Conservation (phyloP, 2,329 filamentous ascomycete genomes). For the Keithomyces neogunnii region DNA sequence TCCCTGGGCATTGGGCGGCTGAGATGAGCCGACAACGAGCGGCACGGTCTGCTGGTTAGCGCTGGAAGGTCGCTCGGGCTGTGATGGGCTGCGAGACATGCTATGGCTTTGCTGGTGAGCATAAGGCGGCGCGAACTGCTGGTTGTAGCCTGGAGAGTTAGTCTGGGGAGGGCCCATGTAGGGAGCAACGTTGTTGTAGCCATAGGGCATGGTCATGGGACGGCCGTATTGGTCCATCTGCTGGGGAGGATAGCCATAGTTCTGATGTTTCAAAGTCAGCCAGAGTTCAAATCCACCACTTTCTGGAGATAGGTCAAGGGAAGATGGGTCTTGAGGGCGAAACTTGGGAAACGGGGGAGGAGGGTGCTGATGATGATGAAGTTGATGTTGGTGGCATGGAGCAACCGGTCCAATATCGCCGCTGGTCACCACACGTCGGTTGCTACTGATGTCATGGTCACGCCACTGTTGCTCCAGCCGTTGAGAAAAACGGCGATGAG, state of each 20-base stretch:
- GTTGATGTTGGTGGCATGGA: slow-evolving; percentile 4
- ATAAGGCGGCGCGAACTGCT: slow-evolving; percentile 32
- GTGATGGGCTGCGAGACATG: slow-evolving; percentile 81
- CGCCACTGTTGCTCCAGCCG: slow-evolving; percentile 30
- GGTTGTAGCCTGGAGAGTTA: slow-evolving; percentile 43
- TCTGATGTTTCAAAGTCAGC: slow-evolving; percentile 65
- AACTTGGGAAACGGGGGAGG: slow-evolving; percentile 2
- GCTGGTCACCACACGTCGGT: slow-evolving; percentile 13
- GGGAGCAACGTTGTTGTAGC: slow-evolving; percentile 37
- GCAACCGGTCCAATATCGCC: slow-evolving; percentile 4
- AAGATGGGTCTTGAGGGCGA: slow-evolving; percentile 14
- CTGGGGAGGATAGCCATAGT: slow-evolving; percentile 44
- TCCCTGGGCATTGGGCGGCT: slow-evolving; percentile 53
- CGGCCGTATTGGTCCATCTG: slow-evolving; percentile 30
- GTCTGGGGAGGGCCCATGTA: slow-evolving; percentile 39
- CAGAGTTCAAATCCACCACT: slow-evolving; percentile 62
- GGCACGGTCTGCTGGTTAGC: slow-evolving; percentile 52
- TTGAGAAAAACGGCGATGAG: slow-evolving; percentile 36
- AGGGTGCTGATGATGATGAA: slow-evolving; percentile 6
- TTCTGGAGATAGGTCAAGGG: slow-evolving; percentile 58
- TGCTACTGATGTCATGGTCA: slow-evolving; percentile 15
- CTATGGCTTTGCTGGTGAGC: slow-evolving; percentile 47
- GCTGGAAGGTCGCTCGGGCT: slow-evolving; percentile 62
- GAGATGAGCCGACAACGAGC: slow-evolving; percentile 52
- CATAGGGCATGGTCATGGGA: slow-evolving; percentile 31